Evolutionary conservation across 768 basidiomycete genomes (phyloP), one percentile per base, ranked within the genome.

Genomic region (Psilocybe cubensis): DNA sequence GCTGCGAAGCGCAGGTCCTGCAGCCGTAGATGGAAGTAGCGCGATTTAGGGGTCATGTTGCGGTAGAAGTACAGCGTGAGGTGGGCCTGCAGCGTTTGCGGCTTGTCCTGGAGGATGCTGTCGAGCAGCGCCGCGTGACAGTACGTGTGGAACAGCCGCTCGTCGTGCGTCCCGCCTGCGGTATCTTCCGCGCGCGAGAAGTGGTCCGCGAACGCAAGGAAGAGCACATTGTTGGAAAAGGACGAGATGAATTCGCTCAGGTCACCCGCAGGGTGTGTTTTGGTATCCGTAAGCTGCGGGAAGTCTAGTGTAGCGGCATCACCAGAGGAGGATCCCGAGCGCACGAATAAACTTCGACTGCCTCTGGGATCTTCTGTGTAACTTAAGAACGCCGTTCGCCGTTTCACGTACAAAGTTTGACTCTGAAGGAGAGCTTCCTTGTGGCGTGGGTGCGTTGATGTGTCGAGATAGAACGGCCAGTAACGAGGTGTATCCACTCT

Each of bases 301-400:
- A 94, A 91, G 67, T 98, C 96, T 14, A 96, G 81, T 0, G 85
- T 88, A 17, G 92, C 92, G 2, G 91, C 84, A 63, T 94, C 92
- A 2, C 92, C 92, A 4, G 88, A 84, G 27, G 92, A 89, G 12
- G 89, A 86, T 17, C 94, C 92, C 14, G 94, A 91, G 11, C 92
- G 87, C 9, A 95, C 89, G 64, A 95, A 96, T 10, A 97, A 79
- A 70, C 92, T 94, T 44, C 94, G 83, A 64, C 94, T 96, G 8
- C 96, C 96, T 62, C 92, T 85, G 0, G 97, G 93, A 70, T 98
- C 97, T 62, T 95, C 91, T 4, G 88, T 89, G 68, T 98, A 99
- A 67, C 92, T 92, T 43, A 98, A 78, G 71, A 95, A 96, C 0
- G 94, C 95, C 0, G 94, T 91, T 24, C 93, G 82, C 17, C 96